Evolutionary conservation across 2,329 filamentous ascomycete genomes (phyloP).

Genomic region (Alternaria sp.): DNA sequence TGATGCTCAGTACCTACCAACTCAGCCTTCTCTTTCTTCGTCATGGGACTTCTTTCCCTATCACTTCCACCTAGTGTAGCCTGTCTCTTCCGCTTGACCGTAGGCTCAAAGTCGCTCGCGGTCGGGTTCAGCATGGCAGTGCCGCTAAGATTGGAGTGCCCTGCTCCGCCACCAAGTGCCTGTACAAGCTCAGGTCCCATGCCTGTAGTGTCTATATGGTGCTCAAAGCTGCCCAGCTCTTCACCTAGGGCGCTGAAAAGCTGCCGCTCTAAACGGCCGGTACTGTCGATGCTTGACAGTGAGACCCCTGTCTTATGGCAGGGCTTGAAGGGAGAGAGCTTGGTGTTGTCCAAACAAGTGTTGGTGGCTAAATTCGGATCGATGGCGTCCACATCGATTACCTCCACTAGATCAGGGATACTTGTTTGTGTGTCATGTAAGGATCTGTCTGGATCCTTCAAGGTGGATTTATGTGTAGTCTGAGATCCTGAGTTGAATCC

Average conservation of each 20-base stretch:
- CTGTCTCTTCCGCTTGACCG: conserved; percentile 43
- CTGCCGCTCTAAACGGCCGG: conserved; percentile 38
- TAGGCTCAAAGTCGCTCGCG: conserved; percentile 26
- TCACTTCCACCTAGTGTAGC: conserved; percentile 30
- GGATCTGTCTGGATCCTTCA: conserved; percentile 7
- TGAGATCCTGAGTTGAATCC: background rate
- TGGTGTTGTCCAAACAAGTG: conserved; percentile 8
- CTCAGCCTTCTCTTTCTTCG: conserved; percentile 38
- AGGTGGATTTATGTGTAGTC: background rate
- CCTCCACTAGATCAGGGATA: conserved; percentile 22
- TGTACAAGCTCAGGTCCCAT: conserved; percentile 30
- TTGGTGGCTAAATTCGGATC: conserved; percentile 19
- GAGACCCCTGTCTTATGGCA: conserved; percentile 31
- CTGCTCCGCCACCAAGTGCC: conserved; percentile 7
- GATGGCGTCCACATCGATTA: conserved; percentile 37
- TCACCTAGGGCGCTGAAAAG: conserved; percentile 46
- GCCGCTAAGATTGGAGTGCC: conserved; percentile 12
- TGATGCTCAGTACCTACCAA: background rate
- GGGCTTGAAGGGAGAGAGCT: conserved; percentile 29
- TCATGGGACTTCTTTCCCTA: conserved; percentile 30
- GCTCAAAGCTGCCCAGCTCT: conserved; percentile 39
- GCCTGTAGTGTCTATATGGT: conserved; percentile 17
- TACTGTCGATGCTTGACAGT: conserved; percentile 44
- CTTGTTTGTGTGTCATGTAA: conserved; percentile 3
- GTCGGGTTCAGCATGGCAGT: conserved; percentile 10